Percentiles rank a stretch among this genome's conserved stretches.
These are phyloP conservation scores for Entophlyctis helioformis DNA, from an alignment of 192 early-diverging fungal species.

Conservation along the genomic window DNA sequence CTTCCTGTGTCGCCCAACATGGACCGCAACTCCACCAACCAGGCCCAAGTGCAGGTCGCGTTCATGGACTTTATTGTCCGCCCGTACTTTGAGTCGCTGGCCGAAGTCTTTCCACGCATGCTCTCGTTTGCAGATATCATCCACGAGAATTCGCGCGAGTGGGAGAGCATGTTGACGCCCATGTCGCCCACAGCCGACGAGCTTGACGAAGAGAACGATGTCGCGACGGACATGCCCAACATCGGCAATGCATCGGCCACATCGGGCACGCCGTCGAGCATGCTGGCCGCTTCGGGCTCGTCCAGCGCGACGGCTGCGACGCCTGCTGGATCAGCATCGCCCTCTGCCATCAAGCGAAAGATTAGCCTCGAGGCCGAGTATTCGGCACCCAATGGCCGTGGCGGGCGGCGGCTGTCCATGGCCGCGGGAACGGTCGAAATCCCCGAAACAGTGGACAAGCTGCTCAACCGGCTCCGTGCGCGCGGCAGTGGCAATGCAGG, in stretches of 20 bases:
- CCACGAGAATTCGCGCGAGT: slow-evolving; percentile 38
- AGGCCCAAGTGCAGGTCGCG: slow-evolving; percentile 61
- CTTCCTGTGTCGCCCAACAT: slow-evolving; percentile 81
- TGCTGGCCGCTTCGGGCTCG: neutral
- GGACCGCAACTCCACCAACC: slow-evolving; percentile 49
- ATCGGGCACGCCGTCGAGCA: neutral
- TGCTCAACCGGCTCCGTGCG: slow-evolving; percentile 10
- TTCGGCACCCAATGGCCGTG: too few species aligned
- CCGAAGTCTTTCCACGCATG: slow-evolving; percentile 60
- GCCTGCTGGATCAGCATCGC: neutral
- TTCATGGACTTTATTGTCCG: slow-evolving; percentile 47
- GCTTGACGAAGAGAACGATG: neutral
- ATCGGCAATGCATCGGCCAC: too few species aligned
- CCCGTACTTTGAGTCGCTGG: slow-evolving; percentile 76
- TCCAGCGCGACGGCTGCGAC: neutral
- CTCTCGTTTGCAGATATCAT: slow-evolving; percentile 45
- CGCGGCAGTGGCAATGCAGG: slow-evolving; percentile 1
- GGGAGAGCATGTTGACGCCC: slow-evolving; percentile 26
- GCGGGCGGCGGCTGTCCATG: slow-evolving; percentile 20
- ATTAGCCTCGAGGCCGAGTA: too few species aligned
- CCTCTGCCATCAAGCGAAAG: too few species aligned
- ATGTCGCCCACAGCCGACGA: neutral
- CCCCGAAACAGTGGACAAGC: slow-evolving; percentile 19
- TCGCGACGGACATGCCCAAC: neutral
- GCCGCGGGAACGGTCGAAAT: slow-evolving; percentile 33